Base-by-base conservation (phyloP, 176 grass and related monocot genomes). In the Musa troglodytarum region DNA sequence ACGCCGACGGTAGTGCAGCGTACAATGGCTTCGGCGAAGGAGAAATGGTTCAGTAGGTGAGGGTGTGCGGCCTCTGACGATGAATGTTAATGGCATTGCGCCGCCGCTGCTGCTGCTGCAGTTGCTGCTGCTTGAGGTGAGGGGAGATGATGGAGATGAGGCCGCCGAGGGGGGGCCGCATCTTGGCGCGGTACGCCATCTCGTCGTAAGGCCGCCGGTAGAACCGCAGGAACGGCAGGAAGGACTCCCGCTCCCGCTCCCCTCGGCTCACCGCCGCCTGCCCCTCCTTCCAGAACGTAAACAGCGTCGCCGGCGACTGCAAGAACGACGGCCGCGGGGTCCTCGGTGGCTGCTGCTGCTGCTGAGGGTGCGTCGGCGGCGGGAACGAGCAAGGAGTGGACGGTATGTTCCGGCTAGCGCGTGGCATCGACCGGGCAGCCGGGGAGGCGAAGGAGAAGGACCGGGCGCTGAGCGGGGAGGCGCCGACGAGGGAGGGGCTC, bases 371-470 rank as follows among this genome's bases (percentile, higher is more conserved):
- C 29, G 59, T 80, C 24, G 12, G 88, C 75, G 67, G 80, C 85
- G 23, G 74, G 62, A 0, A 77, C 77, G 20, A 53, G 61, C 59
- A 77, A 10, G 75, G 75, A 12, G 75, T 66, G 75, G 61, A 77
- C 9, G 59, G 75, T 15, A 77, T 77, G 59, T 50, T 77, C 19
- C 75, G 49, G 23, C 25, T 10, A 13, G 65, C 11, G 4, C 52
- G 72, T 8, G 79, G 84, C 8, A 73, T n/a, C 2, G 83, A 89
- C 78, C 96, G 85, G 26, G 91, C 83, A 25, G 84, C 91, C 6
- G 96, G 96, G 24, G 96, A 99, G 2, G 96, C 91, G 84, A 99
- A 99, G 80, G 96, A 99, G 88, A 91, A 99, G 57, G 96, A 99
- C 8, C 96, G 96, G 17, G 91, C 96, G 21, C 88, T 95, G 71